Evolutionary conservation across 2,329 filamentous ascomycete genomes (phyloP).

Genomic region (Aspergillus amoenus): DNA sequence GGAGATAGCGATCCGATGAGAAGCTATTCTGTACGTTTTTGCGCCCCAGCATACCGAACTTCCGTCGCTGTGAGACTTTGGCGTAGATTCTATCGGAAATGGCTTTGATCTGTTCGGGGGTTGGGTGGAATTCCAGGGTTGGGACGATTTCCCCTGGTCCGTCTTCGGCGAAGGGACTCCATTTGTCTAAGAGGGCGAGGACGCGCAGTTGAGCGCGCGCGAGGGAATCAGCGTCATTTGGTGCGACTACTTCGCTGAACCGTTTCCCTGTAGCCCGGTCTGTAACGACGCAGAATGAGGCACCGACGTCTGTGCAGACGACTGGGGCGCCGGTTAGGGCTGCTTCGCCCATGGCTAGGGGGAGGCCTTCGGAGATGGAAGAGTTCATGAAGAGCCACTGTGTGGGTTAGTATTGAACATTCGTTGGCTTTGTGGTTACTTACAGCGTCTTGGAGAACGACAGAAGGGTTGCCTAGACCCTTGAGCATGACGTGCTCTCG

Average conservation of each 20-base stretch:
- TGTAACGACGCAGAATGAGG: slow-evolving; percentile 39
- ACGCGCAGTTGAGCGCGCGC: slow-evolving; percentile 62
- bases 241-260: slow-evolving; percentile 63
- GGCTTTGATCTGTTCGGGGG: slow-evolving; percentile 49
- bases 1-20: slow-evolving; percentile 57
- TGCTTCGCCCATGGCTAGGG: slow-evolving; percentile 45
- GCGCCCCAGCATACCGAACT: slow-evolving; percentile 58
- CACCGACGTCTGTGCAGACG: slow-evolving; percentile 42
- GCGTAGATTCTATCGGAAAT: slow-evolving; percentile 61
- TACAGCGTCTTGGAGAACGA: slow-evolving; percentile 17
- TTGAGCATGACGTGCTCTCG: slow-evolving; percentile 52
- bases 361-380: slow-evolving; percentile 45
- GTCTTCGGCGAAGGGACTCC: slow-evolving; percentile 59
- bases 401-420: slow-evolving; percentile 31
- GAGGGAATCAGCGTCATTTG: slow-evolving; percentile 60
- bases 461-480: slow-evolving; percentile 15
- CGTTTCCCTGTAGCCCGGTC: slow-evolving; percentile 45
- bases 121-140: slow-evolving; percentile 50
- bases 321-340: slow-evolving; percentile 45
- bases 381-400: slow-evolving; percentile 53
- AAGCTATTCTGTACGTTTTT: slow-evolving; percentile 59
- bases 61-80: slow-evolving; percentile 55
- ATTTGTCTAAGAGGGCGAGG: slow-evolving; percentile 60
- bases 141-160: slow-evolving; percentile 32
- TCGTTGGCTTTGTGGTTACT: not conserved